These are phyloP conservation scores for Cordia subcordata DNA, from an alignment of 257 asterid species.

Conservation along the genomic window DNA sequence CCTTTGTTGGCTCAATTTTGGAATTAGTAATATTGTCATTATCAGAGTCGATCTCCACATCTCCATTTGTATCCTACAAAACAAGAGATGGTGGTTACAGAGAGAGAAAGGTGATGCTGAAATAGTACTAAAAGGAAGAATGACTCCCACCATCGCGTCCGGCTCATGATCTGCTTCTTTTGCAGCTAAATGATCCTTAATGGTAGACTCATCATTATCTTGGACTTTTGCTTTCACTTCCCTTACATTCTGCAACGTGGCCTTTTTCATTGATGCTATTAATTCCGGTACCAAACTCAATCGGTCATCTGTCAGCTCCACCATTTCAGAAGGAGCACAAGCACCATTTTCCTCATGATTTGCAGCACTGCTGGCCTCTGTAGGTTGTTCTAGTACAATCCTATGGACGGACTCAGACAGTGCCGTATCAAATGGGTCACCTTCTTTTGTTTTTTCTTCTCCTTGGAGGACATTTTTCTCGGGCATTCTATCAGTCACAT, in stretches of 20 bases:
- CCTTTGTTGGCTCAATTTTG: conserved; percentile 87
- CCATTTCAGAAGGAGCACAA: conserved; percentile 12
- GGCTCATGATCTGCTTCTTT: conserved; percentile 46
- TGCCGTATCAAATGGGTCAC: conserved; percentile 22
- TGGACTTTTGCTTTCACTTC: conserved; percentile 56
- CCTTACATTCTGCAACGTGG: conserved; percentile 45
- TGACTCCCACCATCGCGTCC: conserved; percentile 49
- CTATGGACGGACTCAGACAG: conserved; percentile 19
- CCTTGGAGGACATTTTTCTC: conserved; percentile 29
- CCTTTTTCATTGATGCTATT: conserved; percentile 62
- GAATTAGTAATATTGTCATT: conserved; percentile 49
- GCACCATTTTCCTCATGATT: conserved; percentile 27
- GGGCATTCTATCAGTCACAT: conserved; percentile 19
- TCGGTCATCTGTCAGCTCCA: conserved; percentile 32
- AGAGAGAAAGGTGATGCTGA: not conserved
- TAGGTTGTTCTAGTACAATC: conserved; percentile 16
- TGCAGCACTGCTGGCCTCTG: conserved; percentile 25
- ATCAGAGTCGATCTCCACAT: conserved; percentile 66
- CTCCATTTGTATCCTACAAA: conserved; percentile 59
- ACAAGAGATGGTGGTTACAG: conserved; percentile 13
- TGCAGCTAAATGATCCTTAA: conserved; percentile 24
- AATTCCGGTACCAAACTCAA: conserved; percentile 64
- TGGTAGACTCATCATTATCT: conserved; percentile 29
- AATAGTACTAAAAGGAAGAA: not conserved
- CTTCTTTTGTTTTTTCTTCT: conserved; percentile 20